Evolutionary conservation across 495 filamentous ascomycete species (phyloP).

Genomic region (Penicillium argentinense): DNA sequence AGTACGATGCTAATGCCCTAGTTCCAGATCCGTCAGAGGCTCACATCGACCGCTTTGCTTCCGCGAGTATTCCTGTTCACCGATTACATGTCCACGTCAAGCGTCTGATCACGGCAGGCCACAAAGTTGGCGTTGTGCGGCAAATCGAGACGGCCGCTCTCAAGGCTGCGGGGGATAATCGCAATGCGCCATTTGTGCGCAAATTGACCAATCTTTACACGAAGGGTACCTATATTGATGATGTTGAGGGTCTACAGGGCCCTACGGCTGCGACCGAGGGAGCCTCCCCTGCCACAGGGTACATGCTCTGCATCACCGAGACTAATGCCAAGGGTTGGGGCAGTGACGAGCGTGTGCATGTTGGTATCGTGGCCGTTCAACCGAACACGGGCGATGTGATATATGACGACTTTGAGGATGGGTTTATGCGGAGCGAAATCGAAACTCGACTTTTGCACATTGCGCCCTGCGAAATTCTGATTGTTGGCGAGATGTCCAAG

Average conservation of each 20-base stretch:
- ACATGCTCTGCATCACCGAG: constrained; percentile 91
- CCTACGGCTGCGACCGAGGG: constrained; percentile 45
- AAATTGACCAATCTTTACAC: constrained; percentile 97
- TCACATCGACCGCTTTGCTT: constrained; percentile 89
- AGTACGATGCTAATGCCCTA: no score
- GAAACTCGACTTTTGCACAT: constrained; percentile 94
- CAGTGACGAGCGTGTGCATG: constrained; percentile 89
- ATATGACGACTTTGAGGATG: constrained; percentile 95
- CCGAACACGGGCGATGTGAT: constrained; percentile 95
- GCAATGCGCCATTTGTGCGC: constrained; percentile 86
- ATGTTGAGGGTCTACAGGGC: constrained; percentile 75
- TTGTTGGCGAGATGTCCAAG: constrained; percentile 88
- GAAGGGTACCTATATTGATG: constrained; percentile 97
- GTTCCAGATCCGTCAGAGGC: constrained; percentile 81
- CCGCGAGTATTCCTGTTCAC: constrained; percentile 92
- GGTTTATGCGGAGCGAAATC: constrained; percentile 96
- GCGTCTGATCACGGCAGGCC: constrained; percentile 83
- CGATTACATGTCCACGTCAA: constrained; percentile 94
- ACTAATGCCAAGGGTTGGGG: constrained; percentile 79
- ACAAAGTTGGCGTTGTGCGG: constrained; percentile 94
- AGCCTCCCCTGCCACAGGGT: constrained; percentile 75
- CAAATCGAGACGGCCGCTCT: constrained; percentile 98
- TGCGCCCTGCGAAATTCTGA: constrained; percentile 92
- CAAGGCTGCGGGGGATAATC: constrained; percentile 94
- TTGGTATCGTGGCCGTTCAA: constrained; percentile 93